Evolutionary conservation across 2,329 filamentous ascomycete species (phyloP).

Genomic region (Alternaria sp.): DNA sequence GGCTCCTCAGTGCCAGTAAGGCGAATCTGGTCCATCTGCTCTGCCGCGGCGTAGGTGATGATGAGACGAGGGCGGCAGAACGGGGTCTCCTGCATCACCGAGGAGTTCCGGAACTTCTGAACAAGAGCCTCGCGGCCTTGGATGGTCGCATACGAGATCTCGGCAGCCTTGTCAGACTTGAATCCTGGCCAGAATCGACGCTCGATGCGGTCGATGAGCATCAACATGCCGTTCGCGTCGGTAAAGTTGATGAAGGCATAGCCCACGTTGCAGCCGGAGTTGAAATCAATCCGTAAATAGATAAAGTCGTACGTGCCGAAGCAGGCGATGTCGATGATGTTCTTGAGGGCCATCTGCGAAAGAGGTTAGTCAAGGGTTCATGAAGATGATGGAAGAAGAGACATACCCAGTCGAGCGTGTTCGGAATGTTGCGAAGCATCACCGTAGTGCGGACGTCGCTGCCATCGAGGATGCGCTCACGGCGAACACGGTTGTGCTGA

Average conservation of each 20-base stretch:
- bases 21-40: conserved; percentile 49
- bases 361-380: conserved; percentile 24
- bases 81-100: conserved; percentile 87
- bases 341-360: conserved; percentile 65
- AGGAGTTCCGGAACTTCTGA: conserved; percentile 96
- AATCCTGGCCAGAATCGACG: conserved; percentile 73
- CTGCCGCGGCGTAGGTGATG: conserved; percentile 58
- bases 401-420: conserved; percentile 75
- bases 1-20: conserved; percentile 74
- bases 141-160: conserved; percentile 96
- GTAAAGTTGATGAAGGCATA: conserved; percentile 98
- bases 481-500: conserved; percentile 51
- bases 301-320: conserved; percentile 91
- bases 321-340: conserved; percentile 79
- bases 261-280: conserved; percentile 73
- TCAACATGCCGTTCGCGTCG: conserved; percentile 62
- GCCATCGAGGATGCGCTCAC: conserved; percentile 53
- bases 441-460: conserved; percentile 67
- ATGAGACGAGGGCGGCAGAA: conserved; percentile 81
- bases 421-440: conserved; percentile 95
- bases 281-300: conserved; percentile 82
- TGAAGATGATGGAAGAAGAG: background rate
- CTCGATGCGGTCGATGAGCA: conserved; percentile 43
- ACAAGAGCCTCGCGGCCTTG: conserved; percentile 92
- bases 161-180: conserved; percentile 83